Base-by-base conservation (phyloP, 1,284 basidiomycete species). In the Marasmius oreades region DNA sequence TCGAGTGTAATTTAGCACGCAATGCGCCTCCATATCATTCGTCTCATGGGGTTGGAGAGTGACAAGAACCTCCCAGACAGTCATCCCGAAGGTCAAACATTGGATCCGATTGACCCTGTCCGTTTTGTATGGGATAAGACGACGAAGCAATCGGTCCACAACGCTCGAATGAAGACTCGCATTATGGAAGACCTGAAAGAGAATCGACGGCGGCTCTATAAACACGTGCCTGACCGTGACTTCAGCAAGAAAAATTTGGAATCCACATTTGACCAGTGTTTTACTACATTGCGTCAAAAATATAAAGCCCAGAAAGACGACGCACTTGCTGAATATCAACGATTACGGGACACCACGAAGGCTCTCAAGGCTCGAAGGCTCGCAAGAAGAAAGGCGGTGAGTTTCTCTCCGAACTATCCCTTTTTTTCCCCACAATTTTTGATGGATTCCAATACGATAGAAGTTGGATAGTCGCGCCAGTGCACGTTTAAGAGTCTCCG, bases 71-170 rank as follows among this genome's bases (percentile, higher is more conserved):
- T 90, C 10, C 88, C 87, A 0, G 78, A 81, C 55, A 81, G 78
- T 53, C 80, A 86, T 62, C 62, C 66, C 5, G 87, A 90, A 62
- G 82, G 80, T 11, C 68, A 67, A 10, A 60, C 69, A 1, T 62
- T 84, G 2, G 69, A 69, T 2, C 60, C 72, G 6, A 65, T 73
- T 20, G 76, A 84, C 20, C 79, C 86, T 2, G 73, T 90, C 10
- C 83, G 88, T 14, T 90, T 90, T 63, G 83, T 88, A 3, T 90
- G 87, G 87, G 81, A 84, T 55, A 87, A 86, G 67, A 90, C 87
- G 1, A 74, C 78, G 8, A 86, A 81, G 58, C 85, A 89, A 62
- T 88, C 86, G 0, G 74, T 81, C 20, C 87, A 89, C 62, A 90
- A 90, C 58, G 72, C 74, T 5, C 76, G 78, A 6, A 90, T 89